These are phyloP conservation scores for Chytridium lagenaria DNA, from an alignment of 371 early-diverging fungal species.

Conservation along the genomic window DNA sequence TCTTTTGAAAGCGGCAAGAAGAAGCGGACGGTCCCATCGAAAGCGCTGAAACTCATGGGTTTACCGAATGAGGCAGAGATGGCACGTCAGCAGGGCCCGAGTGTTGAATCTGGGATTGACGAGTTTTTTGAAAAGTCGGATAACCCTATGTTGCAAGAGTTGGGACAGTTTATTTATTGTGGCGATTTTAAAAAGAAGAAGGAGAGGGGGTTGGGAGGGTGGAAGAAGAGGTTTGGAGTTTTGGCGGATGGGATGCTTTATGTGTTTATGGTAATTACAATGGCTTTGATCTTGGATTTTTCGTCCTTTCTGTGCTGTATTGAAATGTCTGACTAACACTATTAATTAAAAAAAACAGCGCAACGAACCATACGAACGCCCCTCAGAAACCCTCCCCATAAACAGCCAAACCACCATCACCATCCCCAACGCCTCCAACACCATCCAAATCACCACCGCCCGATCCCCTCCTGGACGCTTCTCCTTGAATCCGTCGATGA, in stretches of 20 bases:
- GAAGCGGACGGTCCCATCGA: not conserved
- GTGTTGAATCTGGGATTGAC: too few species aligned
- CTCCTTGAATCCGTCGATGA: not conserved
- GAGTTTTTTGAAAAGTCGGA: too few species aligned
- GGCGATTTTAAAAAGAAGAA: slow-evolving; percentile 3
- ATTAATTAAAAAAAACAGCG: too few species aligned
- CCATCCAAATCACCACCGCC: slow-evolving; percentile 6
- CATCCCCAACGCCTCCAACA: too few species aligned
- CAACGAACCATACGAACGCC: slow-evolving; percentile 7
- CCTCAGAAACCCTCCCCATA: not conserved
- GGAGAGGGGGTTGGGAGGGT: slow-evolving; percentile 7
- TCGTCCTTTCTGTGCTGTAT: not conserved
- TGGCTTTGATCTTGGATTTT: not conserved
- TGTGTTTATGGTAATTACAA: not conserved
- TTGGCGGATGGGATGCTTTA: slow-evolving; percentile 5
- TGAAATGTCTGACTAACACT: not conserved
- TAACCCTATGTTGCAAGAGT: slow-evolving; percentile 4
- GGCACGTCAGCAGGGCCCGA: too few species aligned
- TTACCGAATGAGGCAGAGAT: slow-evolving; percentile 6
- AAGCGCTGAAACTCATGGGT: slow-evolving; percentile 16
- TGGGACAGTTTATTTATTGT: slow-evolving; percentile 8
- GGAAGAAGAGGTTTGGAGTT: slow-evolving; percentile 18
- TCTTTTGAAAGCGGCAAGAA: not conserved
- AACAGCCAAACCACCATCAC: not conserved
- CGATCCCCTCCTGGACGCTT: not conserved